phyloP scores from a whole-genome alignment of 2,329 filamentous ascomycete species.

The Claviceps paspali region DNA sequence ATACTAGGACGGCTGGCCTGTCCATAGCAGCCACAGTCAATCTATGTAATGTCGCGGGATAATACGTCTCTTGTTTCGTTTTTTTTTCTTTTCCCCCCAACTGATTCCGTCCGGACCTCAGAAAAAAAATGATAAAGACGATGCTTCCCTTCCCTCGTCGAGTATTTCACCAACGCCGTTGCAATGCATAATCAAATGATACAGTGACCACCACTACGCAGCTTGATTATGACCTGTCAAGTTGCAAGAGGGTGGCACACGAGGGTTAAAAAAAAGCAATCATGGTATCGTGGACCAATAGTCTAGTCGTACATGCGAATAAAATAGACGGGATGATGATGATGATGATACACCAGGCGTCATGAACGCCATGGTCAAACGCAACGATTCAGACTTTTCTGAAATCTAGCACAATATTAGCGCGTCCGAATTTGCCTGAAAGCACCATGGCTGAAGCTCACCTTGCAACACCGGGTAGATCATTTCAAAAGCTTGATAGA shows the following conservation, averaged over 20 bases:
- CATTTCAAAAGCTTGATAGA: conserved; percentile 92
- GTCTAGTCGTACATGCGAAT: conserved; percentile 25
- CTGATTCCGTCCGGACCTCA: conserved; percentile 17
- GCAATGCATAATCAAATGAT: conserved; percentile 36
- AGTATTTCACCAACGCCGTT: conserved; percentile 36
- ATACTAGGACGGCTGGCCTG: conserved; percentile 5
- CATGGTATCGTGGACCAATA: conserved; percentile 32
- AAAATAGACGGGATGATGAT: conserved; percentile 13
- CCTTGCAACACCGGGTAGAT: conserved; percentile 92
- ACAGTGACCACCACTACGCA: conserved; percentile 16
- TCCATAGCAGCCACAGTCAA: conserved; percentile 17
- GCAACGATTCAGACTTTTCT: conserved; percentile 37
- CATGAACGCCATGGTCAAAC: conserved; percentile 4
- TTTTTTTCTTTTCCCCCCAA: conserved; percentile 20
- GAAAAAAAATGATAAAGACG: conserved; percentile 9
- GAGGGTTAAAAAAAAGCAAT: conserved; percentile 21
- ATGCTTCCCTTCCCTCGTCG: conserved; percentile 14
- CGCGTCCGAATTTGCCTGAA: neutral
- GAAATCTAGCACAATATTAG: conserved; percentile 29
- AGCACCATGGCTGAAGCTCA: conserved; percentile 23
- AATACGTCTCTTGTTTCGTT: too few species aligned
- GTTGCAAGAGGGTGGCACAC: conserved; percentile 1
- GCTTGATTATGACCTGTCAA: conserved; percentile 13
- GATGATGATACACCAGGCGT: conserved; percentile 8
- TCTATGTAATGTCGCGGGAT: conserved; percentile 26